These are phyloP conservation scores for Lantana camara DNA, from an alignment of 257 asterid genomes.

Conservation along the genomic window DNA sequence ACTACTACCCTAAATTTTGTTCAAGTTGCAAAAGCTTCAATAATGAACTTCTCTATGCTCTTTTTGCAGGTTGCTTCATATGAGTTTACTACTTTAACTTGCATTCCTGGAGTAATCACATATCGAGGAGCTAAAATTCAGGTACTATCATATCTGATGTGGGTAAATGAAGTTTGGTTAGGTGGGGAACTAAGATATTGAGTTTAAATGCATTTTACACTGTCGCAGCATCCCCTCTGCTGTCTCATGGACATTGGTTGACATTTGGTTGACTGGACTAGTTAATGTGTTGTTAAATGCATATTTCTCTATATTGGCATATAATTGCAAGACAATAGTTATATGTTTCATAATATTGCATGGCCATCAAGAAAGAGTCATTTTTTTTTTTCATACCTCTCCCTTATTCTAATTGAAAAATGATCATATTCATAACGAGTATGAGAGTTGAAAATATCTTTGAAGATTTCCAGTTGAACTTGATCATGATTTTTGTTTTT, in stretches of 20 bases:
- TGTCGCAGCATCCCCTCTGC: background rate
- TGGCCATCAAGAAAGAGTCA: too few relatives aligned
- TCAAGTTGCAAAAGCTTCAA: constrained; percentile 22
- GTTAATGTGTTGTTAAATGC: background rate
- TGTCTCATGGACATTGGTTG: background rate
- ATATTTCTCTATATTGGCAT: background rate
- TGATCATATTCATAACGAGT: background rate
- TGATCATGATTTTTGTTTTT: background rate
- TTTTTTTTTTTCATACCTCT: too few relatives aligned
- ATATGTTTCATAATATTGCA: too few relatives aligned
- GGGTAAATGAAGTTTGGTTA: background rate
- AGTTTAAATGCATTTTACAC: constrained; percentile 1
- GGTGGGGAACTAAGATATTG: background rate
- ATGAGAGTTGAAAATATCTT: background rate
- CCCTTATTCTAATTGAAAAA: too few relatives aligned
- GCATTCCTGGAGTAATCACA: constrained; percentile 97
- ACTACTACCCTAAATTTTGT: background rate
- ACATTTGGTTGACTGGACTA: background rate
- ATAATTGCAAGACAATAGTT: too few relatives aligned
- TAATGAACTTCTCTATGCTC: constrained; percentile 3
- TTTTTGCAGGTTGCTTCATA: constrained; percentile 90
- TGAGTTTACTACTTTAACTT: constrained; percentile 95
- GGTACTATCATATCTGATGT: constrained; percentile 48
- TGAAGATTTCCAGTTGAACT: background rate
- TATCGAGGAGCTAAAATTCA: constrained; percentile 98